Conservation (phyloP, 108 stramenopile species). For the Nitzschia sp. region DNA sequence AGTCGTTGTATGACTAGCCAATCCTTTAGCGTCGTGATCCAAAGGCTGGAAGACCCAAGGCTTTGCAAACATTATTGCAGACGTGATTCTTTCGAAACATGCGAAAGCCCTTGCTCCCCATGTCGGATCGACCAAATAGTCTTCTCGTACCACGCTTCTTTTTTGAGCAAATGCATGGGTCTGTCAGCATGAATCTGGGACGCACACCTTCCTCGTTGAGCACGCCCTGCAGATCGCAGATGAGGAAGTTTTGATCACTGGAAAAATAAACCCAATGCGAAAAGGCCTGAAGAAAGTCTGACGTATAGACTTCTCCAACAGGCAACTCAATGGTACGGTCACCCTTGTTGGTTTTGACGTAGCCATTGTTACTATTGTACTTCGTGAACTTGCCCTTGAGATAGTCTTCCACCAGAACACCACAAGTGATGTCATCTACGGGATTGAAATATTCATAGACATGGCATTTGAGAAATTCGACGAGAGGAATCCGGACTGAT, state of each 20-base stretch:
- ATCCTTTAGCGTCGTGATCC: no score
- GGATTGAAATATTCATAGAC: slow-evolving; percentile 46
- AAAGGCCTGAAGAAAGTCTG: slow-evolving; percentile 57
- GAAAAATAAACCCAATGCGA: slow-evolving; percentile 58
- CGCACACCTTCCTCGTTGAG: slow-evolving; percentile 48
- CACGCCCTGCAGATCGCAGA: slow-evolving; percentile 67
- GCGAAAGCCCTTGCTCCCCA: slow-evolving; percentile 52
- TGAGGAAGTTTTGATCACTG: slow-evolving; percentile 43
- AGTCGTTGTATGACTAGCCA: no score
- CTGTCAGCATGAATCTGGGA: slow-evolving; percentile 63
- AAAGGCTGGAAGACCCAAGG: slow-evolving; percentile 2
- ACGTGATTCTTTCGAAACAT: slow-evolving; percentile 55
- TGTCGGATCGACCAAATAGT: slow-evolving; percentile 59
- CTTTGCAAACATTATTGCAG: slow-evolving; percentile 55
- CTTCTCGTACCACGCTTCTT: slow-evolving; percentile 20
- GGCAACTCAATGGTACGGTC: background rate
- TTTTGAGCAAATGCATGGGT: slow-evolving; percentile 60
- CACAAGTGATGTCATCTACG: slow-evolving; percentile 19
- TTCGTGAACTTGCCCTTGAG: slow-evolving; percentile 53
- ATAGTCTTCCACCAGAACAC: slow-evolving; percentile 54
- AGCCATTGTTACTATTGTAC: slow-evolving; percentile 56
- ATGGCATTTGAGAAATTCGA: slow-evolving; percentile 50
- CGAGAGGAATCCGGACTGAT: slow-evolving; percentile 16
- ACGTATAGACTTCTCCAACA: slow-evolving; percentile 14
- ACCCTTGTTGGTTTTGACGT: background rate